These are phyloP conservation scores for Amanita fuliginea DNA, from an alignment of 768 basidiomycete genomes.

Conservation along the genomic window DNA sequence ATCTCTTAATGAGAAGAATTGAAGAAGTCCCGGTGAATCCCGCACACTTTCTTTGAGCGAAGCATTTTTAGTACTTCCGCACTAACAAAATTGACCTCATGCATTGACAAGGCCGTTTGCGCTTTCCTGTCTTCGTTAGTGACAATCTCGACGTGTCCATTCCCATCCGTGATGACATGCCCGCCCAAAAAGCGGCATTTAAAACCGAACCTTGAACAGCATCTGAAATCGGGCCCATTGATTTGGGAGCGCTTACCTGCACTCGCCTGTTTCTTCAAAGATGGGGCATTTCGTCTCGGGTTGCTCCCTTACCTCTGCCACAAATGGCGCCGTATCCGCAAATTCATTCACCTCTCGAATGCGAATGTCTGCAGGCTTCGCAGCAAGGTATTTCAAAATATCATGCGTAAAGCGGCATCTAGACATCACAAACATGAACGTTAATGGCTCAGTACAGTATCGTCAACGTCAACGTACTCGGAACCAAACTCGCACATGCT, in stretches of 20 bases:
- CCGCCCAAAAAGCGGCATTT: conserved; percentile 87
- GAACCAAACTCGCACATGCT: conserved; percentile 59
- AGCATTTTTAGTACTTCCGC: conserved; percentile 48
- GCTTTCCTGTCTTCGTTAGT: conserved; percentile 53
- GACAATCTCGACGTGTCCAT: conserved; percentile 31
- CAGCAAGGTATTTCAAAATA: conserved; percentile 59
- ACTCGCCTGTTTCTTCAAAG: conserved; percentile 59
- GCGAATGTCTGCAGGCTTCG: conserved; percentile 64
- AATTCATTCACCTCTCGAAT: conserved; percentile 39
- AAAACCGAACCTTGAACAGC: conserved; percentile 49
- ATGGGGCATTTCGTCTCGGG: conserved; percentile 50
- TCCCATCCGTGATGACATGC: conserved; percentile 45
- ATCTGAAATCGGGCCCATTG: neutral
- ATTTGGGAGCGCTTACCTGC: conserved; percentile 30
- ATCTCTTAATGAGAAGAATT: neutral
- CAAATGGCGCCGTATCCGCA: conserved; percentile 39
- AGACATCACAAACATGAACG: neutral
- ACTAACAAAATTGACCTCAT: conserved; percentile 65
- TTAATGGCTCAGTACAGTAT: neutral
- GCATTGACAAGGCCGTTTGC: conserved; percentile 28
- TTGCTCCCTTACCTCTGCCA: conserved; percentile 20
- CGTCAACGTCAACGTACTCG: conserved; percentile 32
- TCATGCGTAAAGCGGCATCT: conserved; percentile 82
- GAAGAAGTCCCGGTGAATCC: neutral
- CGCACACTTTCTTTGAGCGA: conserved; percentile 44